These are phyloP conservation scores for Penicillium thymicola DNA, from an alignment of 2,329 filamentous ascomycete genomes.

Conservation along the genomic window DNA sequence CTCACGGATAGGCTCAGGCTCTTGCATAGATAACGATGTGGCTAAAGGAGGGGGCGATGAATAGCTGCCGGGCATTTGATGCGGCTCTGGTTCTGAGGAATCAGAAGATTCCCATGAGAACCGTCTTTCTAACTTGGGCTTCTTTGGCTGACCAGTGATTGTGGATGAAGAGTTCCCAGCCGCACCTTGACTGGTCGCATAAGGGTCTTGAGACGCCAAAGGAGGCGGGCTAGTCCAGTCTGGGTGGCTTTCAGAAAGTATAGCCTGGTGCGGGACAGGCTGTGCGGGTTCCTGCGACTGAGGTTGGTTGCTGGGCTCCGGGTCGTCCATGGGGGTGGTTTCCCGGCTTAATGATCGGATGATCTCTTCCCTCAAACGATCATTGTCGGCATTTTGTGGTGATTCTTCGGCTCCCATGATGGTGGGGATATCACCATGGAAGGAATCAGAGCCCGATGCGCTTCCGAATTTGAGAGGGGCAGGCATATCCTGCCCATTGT, in stretches of 20 bases:
- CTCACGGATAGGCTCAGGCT: constrained; percentile 17
- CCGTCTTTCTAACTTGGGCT: constrained; percentile 35
- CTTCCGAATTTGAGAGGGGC: constrained; percentile 34
- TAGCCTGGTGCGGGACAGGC: constrained; percentile 32
- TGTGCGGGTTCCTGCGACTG: constrained; percentile 23
- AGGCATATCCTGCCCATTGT: constrained; percentile 23
- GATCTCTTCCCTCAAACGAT: constrained; percentile 47
- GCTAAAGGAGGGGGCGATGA: constrained; percentile 12
- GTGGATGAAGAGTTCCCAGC: constrained; percentile 4
- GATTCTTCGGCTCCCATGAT: constrained; percentile 37
- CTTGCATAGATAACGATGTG: constrained; percentile 19
- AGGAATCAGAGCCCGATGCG: constrained; percentile 15
- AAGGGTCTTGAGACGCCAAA: constrained; percentile 16
- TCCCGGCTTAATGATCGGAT: constrained; percentile 47
- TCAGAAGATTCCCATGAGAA: constrained; percentile 45
- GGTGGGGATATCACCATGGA: constrained; percentile 28
- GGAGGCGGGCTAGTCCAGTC: constrained; percentile 11
- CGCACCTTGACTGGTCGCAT: constrained; percentile 5
- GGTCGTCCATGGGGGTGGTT: constrained; percentile 30
- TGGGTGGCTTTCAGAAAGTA: constrained; percentile 17
- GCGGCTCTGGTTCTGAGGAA: constrained; percentile 13
- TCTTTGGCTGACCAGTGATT: constrained; percentile 12
- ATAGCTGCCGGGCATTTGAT: constrained; percentile 14
- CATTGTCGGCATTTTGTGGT: constrained; percentile 42
- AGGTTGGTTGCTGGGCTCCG: constrained; percentile 22